A percentile compares a stretch with the other conserved stretches of the same genome.
Conservation (phyloP, 495 filamentous ascomycete species). For the Monascus purpureus region DNA sequence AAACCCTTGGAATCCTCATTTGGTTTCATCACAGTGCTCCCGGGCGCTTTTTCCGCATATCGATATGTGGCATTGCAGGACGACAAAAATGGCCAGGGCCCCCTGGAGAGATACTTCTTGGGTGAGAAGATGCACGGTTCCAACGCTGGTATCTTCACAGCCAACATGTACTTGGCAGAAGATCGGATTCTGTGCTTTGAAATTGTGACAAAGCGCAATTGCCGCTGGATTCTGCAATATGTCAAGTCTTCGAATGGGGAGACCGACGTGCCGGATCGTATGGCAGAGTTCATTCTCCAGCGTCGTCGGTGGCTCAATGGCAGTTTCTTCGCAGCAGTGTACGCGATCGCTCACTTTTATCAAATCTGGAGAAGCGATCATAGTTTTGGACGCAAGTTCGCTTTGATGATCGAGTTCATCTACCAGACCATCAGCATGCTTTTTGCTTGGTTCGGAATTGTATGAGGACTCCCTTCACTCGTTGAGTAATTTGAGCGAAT, state of each 20-base stretch:
- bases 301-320: slow-evolving; percentile 97
- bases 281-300: slow-evolving; percentile 92
- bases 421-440: slow-evolving; percentile 95
- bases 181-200: slow-evolving; percentile 99
- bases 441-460: slow-evolving; percentile 97
- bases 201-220: slow-evolving; percentile 92
- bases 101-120: slow-evolving; percentile 91
- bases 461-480: slow-evolving; percentile 12
- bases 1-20: slow-evolving; percentile 97
- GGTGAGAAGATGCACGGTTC: slow-evolving; percentile 96
- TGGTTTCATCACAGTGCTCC: slow-evolving; percentile 93
- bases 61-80: slow-evolving; percentile 90
- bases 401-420: slow-evolving; percentile 81
- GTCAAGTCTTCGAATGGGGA: slow-evolving; percentile 94
- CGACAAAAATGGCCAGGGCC: slow-evolving; percentile 84
- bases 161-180: slow-evolving; percentile 99
- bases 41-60: slow-evolving; percentile 96
- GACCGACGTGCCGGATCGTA: slow-evolving; percentile 92
- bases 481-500: not conserved
- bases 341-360: slow-evolving; percentile 86
- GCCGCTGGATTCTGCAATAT: slow-evolving; percentile 92
- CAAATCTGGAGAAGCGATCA: slow-evolving; percentile 90
- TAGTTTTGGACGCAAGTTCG: slow-evolving; percentile 71
- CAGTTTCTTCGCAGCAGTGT: slow-evolving; percentile 95
- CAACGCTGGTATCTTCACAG: slow-evolving; percentile 93